Base-by-base conservation (phyloP, 2,329 filamentous ascomycete genomes). In the Parascedosporium putredinis region DNA sequence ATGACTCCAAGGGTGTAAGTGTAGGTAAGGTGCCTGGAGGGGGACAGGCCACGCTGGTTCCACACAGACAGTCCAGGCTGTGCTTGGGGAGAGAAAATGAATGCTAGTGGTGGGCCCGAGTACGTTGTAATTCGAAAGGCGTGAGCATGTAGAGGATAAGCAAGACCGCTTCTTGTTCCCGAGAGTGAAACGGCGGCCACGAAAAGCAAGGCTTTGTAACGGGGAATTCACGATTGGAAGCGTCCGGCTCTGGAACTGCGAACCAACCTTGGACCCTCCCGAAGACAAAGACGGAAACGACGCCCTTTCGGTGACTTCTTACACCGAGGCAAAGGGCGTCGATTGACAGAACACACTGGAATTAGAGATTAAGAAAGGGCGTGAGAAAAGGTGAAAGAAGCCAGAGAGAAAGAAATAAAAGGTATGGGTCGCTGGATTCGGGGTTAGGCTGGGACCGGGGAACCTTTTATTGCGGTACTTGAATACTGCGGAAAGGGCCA, bases 71-170 rank as follows among this genome's bases (percentile, higher is more conserved):
- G 14, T 20, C 7, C 20, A 42, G 38, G 12, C 23, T 20, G 38
- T 42, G 38, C 38, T 10, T 9, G n/a, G 5, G 12, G 23, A 20
- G 47, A n/a, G 27, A 46, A 31, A 40, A 52, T 57, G 57, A 55
- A 54, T 51, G 40, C 52, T 55, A 59, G 55, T 57, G 56, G 10
- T 38, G 25, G 47, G 34, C 34, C 22, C 10, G 18, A 22, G 36
- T 25, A 45, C 42, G 27, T n/a, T 45, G 42, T 45, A 45, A 45
- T 29, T 29, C 12, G 42, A 45, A 45, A 45, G 42, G 42, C 42
- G 42, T 45, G 42, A 29, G 12, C 22, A 45, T 45, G n/a, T 25
- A 29, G 12, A 45, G 18, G 18, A 2, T 42, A 20, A 20, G 14
- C 38, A 42, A 22, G 20, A 20, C 38, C 38, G 23, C 16, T 10